These are phyloP conservation scores for Papilionanthe hybrid DNA, from an alignment of 116 monocot genomes.

Conservation along the genomic window DNA sequence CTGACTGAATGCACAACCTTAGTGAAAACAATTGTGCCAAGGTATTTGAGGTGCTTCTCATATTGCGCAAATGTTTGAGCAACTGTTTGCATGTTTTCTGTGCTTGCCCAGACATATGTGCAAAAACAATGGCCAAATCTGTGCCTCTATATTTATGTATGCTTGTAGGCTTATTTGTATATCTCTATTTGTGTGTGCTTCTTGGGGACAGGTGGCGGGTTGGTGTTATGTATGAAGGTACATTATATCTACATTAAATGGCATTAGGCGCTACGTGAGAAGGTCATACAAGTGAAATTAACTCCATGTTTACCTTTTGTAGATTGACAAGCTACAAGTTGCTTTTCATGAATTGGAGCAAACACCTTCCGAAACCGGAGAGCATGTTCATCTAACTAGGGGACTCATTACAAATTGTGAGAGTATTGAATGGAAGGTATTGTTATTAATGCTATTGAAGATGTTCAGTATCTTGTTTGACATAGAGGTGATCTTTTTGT, in stretches of 20 bases:
- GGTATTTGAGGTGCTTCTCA: not conserved
- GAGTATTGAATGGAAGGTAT: constrained; percentile 95
- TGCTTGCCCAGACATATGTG: not conserved
- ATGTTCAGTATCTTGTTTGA: not conserved
- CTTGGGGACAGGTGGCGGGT: not conserved
- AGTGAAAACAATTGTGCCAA: too few relatives aligned
- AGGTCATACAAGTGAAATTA: not conserved
- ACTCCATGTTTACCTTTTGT: constrained; percentile 2
- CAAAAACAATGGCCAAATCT: not conserved
- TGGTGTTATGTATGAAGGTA: not conserved
- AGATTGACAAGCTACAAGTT: constrained; percentile 86
- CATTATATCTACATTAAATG: not conserved
- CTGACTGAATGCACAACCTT: not conserved
- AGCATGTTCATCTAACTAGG: constrained; percentile 66
- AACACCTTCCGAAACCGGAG: constrained; percentile 48
- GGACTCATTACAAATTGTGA: constrained; percentile 83
- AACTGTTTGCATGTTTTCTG: not conserved
- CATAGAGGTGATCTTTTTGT: not conserved
- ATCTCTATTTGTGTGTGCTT: not conserved
- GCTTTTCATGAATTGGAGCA: constrained; percentile 67
- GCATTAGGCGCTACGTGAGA: not conserved
- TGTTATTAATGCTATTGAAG: not conserved
- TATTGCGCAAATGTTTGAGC: not conserved
- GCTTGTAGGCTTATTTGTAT: not conserved
- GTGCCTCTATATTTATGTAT: not conserved